These are phyloP conservation scores for Lachancea sp. DNA, from an alignment of 805 yeast species.

Conservation along the genomic window DNA sequence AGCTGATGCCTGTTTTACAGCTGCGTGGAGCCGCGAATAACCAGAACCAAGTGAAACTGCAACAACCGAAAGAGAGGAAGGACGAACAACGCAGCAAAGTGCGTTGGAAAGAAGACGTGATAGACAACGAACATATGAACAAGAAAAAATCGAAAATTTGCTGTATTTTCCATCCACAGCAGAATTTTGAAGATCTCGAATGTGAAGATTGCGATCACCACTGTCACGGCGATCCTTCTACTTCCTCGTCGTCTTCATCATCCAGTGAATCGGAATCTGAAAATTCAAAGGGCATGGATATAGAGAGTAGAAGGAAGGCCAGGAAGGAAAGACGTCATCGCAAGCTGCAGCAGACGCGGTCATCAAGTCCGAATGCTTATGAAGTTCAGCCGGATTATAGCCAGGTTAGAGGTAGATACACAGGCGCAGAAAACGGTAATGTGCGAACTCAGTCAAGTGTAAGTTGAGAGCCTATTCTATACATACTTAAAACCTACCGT, in stretches of 20 bases:
- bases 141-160: constrained; percentile 89
- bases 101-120: constrained; percentile 76
- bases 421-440: constrained; percentile 3
- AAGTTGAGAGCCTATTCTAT: background rate
- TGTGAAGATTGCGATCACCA: constrained; percentile 28
- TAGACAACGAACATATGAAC: constrained; percentile 85
- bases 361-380: constrained; percentile 70
- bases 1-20: constrained; percentile 22
- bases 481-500: background rate
- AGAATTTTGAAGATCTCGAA: constrained; percentile 46
- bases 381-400: constrained; percentile 73
- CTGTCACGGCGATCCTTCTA: constrained; percentile 13
- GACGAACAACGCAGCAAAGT: constrained; percentile 45
- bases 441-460: too few relatives aligned
- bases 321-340: constrained; percentile 32
- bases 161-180: constrained; percentile 78
- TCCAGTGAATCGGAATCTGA: constrained; percentile 40
- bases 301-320: constrained; percentile 31
- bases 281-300: constrained; percentile 30
- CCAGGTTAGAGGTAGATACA: constrained; percentile 16
- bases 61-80: constrained; percentile 1
- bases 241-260: constrained; percentile 21
- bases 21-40: constrained; percentile 17
- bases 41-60: constrained; percentile 4
- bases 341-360: constrained; percentile 22